Percentiles rank a stretch among this genome's conserved stretches.
Conservation (phyloP, 805 yeast genomes). For the Spathaspora arborariae region DNA sequence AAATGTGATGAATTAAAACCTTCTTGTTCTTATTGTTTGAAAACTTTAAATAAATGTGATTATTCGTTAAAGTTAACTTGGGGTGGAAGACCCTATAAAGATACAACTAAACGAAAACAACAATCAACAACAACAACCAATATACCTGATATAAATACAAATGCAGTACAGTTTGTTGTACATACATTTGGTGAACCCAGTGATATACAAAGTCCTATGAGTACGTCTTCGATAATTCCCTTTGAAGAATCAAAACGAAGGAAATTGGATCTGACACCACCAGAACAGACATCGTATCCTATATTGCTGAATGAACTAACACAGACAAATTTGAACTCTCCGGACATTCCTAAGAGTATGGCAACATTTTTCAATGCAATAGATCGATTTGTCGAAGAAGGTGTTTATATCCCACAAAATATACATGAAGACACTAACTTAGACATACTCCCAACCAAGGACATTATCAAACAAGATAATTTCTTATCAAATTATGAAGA, state of each 20-base stretch:
- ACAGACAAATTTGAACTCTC: no score
- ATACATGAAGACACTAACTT: not conserved
- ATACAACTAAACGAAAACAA: constrained; percentile 30
- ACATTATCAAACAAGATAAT: constrained; percentile 11
- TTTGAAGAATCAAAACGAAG: no score
- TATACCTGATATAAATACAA: not conserved
- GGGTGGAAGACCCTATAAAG: constrained; percentile 69
- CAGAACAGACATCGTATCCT: no score
- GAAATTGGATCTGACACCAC: no score
- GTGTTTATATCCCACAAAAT: not conserved
- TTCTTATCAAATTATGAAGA: constrained; percentile 26
- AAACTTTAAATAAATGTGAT: constrained; percentile 49
- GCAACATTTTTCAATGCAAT: not conserved
- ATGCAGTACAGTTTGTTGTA: not conserved
- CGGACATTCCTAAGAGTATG: not conserved
- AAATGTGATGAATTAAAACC: constrained; percentile 74
- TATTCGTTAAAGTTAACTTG: constrained; percentile 61
- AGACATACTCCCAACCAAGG: not conserved
- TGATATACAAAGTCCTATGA: no score
- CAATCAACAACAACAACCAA: not conserved
- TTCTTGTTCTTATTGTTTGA: constrained; percentile 52
- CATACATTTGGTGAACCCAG: not conserved
- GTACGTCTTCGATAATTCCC: no score
- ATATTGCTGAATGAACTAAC: no score
- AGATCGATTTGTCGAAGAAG: not conserved